A percentile compares a stretch with the other conserved stretches of the same genome.
Evolutionary conservation across 1,284 basidiomycete species (phyloP).

Genomic region (Psilocybe mexicana): DNA sequence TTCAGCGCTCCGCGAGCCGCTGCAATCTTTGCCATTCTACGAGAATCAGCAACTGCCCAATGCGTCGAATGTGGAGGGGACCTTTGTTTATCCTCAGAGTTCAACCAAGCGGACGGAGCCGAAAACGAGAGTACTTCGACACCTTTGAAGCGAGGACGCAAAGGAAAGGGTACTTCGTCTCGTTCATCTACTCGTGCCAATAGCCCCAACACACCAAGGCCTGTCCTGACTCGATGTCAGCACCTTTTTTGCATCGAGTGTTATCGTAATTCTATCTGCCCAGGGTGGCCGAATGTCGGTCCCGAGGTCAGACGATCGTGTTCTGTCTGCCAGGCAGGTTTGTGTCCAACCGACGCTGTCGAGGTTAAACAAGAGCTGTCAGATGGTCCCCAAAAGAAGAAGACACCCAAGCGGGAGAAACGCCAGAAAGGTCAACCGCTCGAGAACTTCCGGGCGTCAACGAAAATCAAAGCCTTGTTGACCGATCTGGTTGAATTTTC

Average conservation of each 20-base stretch:
- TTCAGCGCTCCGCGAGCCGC: constrained; percentile 74
- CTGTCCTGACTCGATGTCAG: constrained; percentile 88
- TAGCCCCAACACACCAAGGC: constrained; percentile 58
- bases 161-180: constrained; percentile 55
- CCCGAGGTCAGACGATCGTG: constrained; percentile 65
- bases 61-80: constrained; percentile 88
- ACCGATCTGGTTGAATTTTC: constrained; percentile 78
- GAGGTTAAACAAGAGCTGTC: constrained; percentile 62
- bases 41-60: constrained; percentile 83
- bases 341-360: constrained; percentile 68
- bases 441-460: constrained; percentile 75
- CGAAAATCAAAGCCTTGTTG: constrained; percentile 82
- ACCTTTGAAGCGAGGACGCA: constrained; percentile 57
- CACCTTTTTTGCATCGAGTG: constrained; percentile 89
- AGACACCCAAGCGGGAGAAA: constrained; percentile 67
- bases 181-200: constrained; percentile 69
- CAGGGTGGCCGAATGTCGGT: constrained; percentile 76
- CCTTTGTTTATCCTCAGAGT: constrained; percentile 56
- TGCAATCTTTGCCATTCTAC: constrained; percentile 78
- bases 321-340: constrained; percentile 69
- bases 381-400: constrained; percentile 58
- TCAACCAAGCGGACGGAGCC: constrained; percentile 46
- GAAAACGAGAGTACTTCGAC: constrained; percentile 52
- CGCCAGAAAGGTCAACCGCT: constrained; percentile 54
- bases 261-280: constrained; percentile 74